These are phyloP conservation scores for Saccharum hybrid DNA, from an alignment of 202 grass and related monocot species.

Conservation along the genomic window DNA sequence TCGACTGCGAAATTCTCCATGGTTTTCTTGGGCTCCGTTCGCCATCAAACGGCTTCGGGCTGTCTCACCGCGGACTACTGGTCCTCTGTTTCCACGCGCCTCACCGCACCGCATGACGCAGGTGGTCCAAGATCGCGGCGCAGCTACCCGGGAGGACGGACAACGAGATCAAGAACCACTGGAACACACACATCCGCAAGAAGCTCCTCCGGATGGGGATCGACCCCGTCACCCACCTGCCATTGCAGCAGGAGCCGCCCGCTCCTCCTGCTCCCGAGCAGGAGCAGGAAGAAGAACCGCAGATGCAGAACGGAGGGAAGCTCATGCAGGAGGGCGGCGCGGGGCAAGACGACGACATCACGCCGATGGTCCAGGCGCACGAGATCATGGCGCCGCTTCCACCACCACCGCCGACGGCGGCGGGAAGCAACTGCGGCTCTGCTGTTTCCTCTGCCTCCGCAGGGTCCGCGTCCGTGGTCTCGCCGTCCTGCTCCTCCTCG, in stretches of 20 bases:
- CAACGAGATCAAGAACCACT: slow-evolving; percentile 98
- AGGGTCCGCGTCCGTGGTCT: slow-evolving; percentile 36
- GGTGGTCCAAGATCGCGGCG: slow-evolving; percentile 97
- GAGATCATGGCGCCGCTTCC: slow-evolving; percentile 17
- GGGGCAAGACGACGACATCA: slow-evolving; percentile 17
- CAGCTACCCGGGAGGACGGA: slow-evolving; percentile 83
- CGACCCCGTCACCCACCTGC: slow-evolving; percentile 71
- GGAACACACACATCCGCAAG: slow-evolving; percentile 98
- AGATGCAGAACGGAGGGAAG: not conserved
- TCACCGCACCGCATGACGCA: not conserved
- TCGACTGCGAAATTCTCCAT: not conserved
- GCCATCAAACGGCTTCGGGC: not conserved
- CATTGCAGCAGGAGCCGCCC: not conserved
- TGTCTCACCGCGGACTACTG: no score
- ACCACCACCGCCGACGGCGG: not conserved
- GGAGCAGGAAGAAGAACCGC: not conserved
- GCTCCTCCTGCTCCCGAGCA: not conserved
- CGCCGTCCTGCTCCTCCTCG: slow-evolving; percentile 53
- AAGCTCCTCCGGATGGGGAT: slow-evolving; percentile 87
- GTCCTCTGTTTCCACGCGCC: not conserved
- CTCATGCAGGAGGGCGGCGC: not conserved
- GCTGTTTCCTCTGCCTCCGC: slow-evolving; percentile 37
- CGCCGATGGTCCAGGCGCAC: slow-evolving; percentile 37
- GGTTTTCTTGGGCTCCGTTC: not conserved
- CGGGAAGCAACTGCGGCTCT: slow-evolving; percentile 26